Percentiles rank a stretch among this genome's conserved stretches.
Conservation (phyloP, 495 filamentous ascomycete genomes). For the Daldinia vernicosa region DNA sequence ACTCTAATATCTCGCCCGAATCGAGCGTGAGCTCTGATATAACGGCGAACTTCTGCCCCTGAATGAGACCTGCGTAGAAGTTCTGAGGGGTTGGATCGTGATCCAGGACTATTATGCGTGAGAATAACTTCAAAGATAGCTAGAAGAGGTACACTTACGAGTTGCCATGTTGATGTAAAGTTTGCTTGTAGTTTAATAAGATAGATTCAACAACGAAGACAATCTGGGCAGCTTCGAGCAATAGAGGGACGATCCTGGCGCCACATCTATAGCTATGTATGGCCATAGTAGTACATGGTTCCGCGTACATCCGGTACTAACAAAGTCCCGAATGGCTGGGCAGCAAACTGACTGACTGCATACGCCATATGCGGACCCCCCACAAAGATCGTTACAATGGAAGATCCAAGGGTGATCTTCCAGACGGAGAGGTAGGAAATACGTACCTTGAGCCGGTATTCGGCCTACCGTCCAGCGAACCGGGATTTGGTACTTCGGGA, state of each 20-base stretch:
- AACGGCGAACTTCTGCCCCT: conserved; percentile 46
- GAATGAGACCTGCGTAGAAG: conserved; percentile 46
- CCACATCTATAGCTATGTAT: conserved; percentile 27
- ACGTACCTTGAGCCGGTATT: conserved; percentile 36
- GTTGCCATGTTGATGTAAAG: conserved; percentile 35
- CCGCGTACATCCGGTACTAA: conserved; percentile 24
- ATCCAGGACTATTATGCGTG: conserved; percentile 38
- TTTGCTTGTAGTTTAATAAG: conserved; percentile 18
- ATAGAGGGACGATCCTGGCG: conserved; percentile 21
- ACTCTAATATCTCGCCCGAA: conserved; percentile 45
- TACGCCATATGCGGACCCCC: conserved; percentile 25
- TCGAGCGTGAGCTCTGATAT: conserved; percentile 48
- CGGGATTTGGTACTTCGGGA: conserved; percentile 47
- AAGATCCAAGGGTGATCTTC: conserved; percentile 24
- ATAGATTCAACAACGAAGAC: conserved; percentile 21
- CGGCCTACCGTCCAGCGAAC: conserved; percentile 31
- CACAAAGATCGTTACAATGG: conserved; percentile 31
- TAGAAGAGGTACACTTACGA: conserved; percentile 32
- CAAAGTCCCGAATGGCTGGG: conserved; percentile 34
- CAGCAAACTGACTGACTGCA: conserved; percentile 23
- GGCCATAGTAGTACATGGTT: conserved; percentile 13
- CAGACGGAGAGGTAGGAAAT: conserved; percentile 12
- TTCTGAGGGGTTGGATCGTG: conserved; percentile 43
- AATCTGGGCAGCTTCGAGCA: conserved; percentile 21
- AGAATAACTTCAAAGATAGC: conserved; percentile 10